Percentiles rank a stretch among this genome's conserved stretches.
These are phyloP conservation scores for Aspergillus versicolor DNA, from an alignment of 2,329 filamentous ascomycete species.

Conservation along the genomic window DNA sequence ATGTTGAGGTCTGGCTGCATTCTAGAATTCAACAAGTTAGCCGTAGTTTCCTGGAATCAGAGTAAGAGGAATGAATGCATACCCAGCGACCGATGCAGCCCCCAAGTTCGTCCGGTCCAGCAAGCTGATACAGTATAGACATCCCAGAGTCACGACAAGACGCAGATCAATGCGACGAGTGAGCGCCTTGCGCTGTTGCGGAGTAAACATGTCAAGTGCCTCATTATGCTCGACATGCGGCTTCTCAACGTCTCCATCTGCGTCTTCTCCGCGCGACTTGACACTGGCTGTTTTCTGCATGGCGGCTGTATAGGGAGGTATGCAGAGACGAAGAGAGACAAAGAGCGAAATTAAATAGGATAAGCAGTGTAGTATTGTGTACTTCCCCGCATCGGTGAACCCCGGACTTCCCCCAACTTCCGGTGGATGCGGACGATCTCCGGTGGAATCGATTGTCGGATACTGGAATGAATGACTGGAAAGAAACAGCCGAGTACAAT, in stretches of 20 bases:
- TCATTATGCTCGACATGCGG: background rate
- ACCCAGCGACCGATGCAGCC: slow-evolving; percentile 17
- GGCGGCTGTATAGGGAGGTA: too few species aligned
- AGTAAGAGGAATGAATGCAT: background rate
- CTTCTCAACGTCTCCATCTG: background rate
- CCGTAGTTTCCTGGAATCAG: background rate
- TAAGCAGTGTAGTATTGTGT: too few species aligned
- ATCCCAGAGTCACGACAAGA: slow-evolving; percentile 10
- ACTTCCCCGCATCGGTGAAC: too few species aligned
- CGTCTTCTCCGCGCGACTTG: background rate
- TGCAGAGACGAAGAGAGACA: too few species aligned
- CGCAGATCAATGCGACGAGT: slow-evolving; percentile 13
- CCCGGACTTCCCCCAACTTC: too few species aligned
- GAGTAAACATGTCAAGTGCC: background rate
- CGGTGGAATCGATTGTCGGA: too few species aligned
- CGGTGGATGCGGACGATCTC: too few species aligned
- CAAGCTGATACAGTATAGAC: slow-evolving; percentile 14
- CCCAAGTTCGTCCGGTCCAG: slow-evolving; percentile 18
- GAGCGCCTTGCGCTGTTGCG: slow-evolving; percentile 1
- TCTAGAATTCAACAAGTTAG: slow-evolving; percentile 2
- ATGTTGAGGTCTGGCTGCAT: slow-evolving; percentile 16
- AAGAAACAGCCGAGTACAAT: too few species aligned
- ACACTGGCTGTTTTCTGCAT: background rate
- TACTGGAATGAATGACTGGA: too few species aligned
- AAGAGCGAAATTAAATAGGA: too few species aligned